Evolutionary conservation across 768 basidiomycete species (phyloP), one percentile per base, ranked within the genome.

Genomic region (Kwoniella dendrophila): DNA sequence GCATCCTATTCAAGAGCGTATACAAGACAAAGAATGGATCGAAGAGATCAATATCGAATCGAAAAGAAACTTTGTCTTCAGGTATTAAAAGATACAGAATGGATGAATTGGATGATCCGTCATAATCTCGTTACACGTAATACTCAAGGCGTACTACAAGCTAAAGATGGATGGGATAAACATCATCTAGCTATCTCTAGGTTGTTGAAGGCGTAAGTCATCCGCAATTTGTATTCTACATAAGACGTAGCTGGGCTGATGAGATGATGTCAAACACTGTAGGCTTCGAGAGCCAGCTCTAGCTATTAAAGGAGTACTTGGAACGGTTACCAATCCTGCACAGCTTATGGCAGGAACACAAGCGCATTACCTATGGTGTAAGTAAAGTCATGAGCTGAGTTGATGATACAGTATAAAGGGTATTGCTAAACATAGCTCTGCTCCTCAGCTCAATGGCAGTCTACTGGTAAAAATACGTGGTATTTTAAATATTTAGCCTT

Each of bases 61-160:
- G 52, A 53, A 30, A 34, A 38, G 20, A 38, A 26, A 1, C 16
- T 53, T 3, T 53, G 52, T 40, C 36, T 53, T 10, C 14, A 40
- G 4, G 4, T 40, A 12, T 29, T 54, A 14, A 24, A 12, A 11
- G 52, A 29, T 22, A 54, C 52, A 2, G 34, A 40, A 36, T 54
- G 52, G 52, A 54, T 54, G 52, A 24, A 40, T 4, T 54, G 52
- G 34, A 54, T 54, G 52, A 22, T 54, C 52, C 34, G 34, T 24
- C 52, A 54, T 40, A 32, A 24, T 12, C 30, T 22, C 24, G 22
- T 49, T 14, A 12, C 18, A 3, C 26, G 29, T 18, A 27, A 49
- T 1, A 11, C 11, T 12, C 11, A 29, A 20, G 47, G 47, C 6
- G 6, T 12, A 6, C 26, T 26, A 10, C 16, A 24, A 24, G 47